Evolutionary conservation across 805 yeast species (phyloP), one percentile per base, ranked within the genome.

Genomic region (Monosporozyma servazzii): DNA sequence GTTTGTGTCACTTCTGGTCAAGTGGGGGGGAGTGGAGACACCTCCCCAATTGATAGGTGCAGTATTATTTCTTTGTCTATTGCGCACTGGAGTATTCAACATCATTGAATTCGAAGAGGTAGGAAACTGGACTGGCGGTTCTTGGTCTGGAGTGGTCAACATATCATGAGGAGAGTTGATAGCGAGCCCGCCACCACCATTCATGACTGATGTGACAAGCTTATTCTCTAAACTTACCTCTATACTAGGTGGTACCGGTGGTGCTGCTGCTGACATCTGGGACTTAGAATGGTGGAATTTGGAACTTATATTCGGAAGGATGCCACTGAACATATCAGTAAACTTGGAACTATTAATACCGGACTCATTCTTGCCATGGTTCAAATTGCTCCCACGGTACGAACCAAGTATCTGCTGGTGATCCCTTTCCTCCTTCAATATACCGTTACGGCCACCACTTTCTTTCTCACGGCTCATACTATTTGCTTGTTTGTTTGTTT

Each of bases 251-350:
- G n/a, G 53, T 42, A 47, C n/a, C 5, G 42, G 6, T 18, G 42
- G 3, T 5, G 10, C 7, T 8, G 42, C 25, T 39, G 42, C 18
- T 39, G 25, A 5, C 9, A 20, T 7, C 11, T 20, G 15, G 15
- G 51, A 47, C 49, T 48, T 52, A 7, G 59, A 54, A 48, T 54
- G 54, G 29, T 67, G 71, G 27, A 68, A 51, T 50, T 63, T 68
- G 3, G 71, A 70, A 54, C 70, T 65, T 13, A 68, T 60, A 4
- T 61, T 62, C n/a, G 71, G 71, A 17, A 68, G 52, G 43, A 68
- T 51, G 49, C 62, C 67, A 44, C 66, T 63, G 48, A 68, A 54
- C 7, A 67, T 67, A 45, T 64, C 66, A 13, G 71, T 64, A 44
- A 68, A 62, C 23, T 41, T 48, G 29, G 41, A 31, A 15, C 41